Conservation (phyloP, 129 eudicot species). For the Glebionis coronaria region DNA sequence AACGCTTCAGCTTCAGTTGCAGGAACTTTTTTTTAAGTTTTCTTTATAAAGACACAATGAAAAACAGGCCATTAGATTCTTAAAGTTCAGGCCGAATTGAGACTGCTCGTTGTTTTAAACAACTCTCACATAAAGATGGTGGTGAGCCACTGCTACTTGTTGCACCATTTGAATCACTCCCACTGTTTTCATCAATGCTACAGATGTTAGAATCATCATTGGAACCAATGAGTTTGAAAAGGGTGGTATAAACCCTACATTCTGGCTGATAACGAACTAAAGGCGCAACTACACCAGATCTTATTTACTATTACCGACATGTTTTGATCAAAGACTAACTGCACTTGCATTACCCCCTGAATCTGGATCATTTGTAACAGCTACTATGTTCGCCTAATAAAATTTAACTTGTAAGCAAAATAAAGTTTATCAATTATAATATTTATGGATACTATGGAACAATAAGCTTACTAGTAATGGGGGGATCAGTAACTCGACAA, state of each 20-base stretch:
- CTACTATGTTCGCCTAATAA: conserved; percentile 47
- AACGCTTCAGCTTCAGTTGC: conserved; percentile 94
- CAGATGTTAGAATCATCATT: not conserved
- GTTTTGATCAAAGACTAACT: conserved; percentile 36
- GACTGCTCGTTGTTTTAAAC: no score
- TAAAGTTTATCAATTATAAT: not conserved
- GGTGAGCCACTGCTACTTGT: no score
- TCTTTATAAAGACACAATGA: no score
- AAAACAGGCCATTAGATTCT: no score
- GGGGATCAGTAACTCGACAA: conserved; percentile 66
- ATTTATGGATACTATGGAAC: not conserved
- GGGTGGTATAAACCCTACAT: conserved; percentile 36
- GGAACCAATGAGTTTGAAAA: conserved; percentile 37
- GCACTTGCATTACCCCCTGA: conserved; percentile 33
- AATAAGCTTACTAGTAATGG: conserved; percentile 65
- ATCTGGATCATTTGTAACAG: conserved; percentile 37
- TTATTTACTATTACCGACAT: conserved; percentile 35
- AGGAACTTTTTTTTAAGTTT: no score
- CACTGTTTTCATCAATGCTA: no score
- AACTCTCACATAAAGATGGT: no score
- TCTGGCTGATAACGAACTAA: conserved; percentile 54
- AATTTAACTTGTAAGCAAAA: not conserved
- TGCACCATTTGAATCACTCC: no score
- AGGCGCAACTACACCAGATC: conserved; percentile 42
- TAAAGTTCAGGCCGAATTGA: no score